Conservation (phyloP, 306 rosid species). For the Lithocarpus polystachyus region DNA sequence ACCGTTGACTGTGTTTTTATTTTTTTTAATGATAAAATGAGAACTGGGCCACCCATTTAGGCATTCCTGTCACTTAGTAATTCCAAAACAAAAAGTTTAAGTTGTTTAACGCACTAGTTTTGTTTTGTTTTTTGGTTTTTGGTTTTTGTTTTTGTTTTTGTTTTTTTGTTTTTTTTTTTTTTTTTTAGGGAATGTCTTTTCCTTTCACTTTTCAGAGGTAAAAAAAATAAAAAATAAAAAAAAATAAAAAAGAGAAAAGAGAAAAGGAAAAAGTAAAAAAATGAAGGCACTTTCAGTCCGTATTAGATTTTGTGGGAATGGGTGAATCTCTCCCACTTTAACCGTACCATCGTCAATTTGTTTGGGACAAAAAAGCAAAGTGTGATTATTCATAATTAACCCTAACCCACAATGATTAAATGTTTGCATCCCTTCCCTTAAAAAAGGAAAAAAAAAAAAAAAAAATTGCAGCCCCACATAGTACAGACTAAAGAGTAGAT, state of each 20-base stretch:
- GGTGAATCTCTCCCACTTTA: slow-evolving; percentile 28
- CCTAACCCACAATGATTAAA: no score
- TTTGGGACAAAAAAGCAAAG: background rate
- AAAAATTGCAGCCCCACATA: no score
- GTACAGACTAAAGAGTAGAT: no score
- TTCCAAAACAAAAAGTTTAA: background rate
- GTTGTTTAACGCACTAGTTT: background rate
- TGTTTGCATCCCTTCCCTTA: no score
- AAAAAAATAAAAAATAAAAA: background rate
- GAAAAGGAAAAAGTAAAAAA: background rate
- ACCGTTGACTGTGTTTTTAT: background rate
- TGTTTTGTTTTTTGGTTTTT: background rate
- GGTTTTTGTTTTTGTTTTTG: no score
- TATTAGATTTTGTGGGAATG: slow-evolving; percentile 16
- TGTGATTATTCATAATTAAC: no score
- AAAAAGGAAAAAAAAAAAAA: no score
- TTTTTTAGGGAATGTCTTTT: no score
- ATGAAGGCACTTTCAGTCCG: slow-evolving; percentile 10
- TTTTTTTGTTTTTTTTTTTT: background rate
- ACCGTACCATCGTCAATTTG: background rate
- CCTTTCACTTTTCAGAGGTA: no score
- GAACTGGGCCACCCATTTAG: background rate
- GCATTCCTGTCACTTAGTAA: background rate
- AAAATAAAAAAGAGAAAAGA: background rate
- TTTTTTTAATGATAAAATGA: background rate